Evolutionary conservation across 2,329 filamentous ascomycete species (phyloP).

Genomic region (Xylariomycetidae sp.): DNA sequence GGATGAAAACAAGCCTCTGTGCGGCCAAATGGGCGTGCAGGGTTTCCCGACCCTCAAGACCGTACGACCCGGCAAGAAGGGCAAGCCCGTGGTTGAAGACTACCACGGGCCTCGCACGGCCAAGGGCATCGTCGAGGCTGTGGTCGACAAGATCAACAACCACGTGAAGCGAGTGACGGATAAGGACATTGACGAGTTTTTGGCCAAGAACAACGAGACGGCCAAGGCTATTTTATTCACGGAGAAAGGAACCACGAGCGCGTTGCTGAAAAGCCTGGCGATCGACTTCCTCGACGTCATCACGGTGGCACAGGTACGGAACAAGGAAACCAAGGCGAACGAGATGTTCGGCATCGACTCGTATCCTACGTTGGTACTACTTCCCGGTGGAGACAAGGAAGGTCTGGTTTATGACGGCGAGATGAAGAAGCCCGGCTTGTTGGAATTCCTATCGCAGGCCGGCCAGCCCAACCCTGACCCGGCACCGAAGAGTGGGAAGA

Average conservation of each 20-base stretch:
- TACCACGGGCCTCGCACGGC: conserved; percentile 80
- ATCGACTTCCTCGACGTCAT: conserved; percentile 85
- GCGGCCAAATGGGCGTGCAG: conserved; percentile 77
- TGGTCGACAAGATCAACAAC: conserved; percentile 85
- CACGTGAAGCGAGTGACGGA: conserved; percentile 78
- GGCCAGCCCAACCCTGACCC: conserved; percentile 73
- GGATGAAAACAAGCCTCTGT: conserved; percentile 83
- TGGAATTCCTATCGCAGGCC: conserved; percentile 75
- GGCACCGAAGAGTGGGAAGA: conserved; percentile 20
- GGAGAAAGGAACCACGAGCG: conserved; percentile 83
- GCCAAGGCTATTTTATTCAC: conserved; percentile 90
- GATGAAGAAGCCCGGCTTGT: conserved; percentile 75
- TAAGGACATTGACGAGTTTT: conserved; percentile 70
- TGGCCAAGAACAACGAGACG: conserved; percentile 58
- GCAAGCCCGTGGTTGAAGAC: conserved; percentile 78
- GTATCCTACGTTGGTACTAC: conserved; percentile 74
- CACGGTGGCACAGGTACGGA: conserved; percentile 72
- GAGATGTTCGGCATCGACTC: conserved; percentile 69
- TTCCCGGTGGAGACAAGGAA: conserved; percentile 65
- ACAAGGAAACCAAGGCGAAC: conserved; percentile 68
- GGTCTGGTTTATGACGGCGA: conserved; percentile 73
- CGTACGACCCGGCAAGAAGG: conserved; percentile 64
- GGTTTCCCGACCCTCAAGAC: conserved; percentile 97
- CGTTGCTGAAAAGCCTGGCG: conserved; percentile 75
- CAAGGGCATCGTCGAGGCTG: conserved; percentile 81